Evolutionary conservation across 352 stramenopile genomes (phyloP).

Genomic region (Phytophthora crassamura): DNA sequence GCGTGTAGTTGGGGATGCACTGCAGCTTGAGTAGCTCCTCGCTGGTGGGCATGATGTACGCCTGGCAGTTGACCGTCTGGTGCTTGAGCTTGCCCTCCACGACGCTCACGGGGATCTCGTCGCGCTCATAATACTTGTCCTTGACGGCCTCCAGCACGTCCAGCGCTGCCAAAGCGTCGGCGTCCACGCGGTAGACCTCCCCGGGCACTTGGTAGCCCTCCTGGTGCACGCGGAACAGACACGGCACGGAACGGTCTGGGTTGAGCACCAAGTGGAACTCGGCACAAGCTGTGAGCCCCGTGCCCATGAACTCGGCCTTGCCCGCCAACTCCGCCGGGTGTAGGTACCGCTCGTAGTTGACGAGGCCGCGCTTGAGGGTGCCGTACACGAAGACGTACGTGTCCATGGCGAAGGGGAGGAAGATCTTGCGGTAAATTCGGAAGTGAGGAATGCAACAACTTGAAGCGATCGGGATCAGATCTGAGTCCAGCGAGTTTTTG

Average conservation of each 20-base stretch:
- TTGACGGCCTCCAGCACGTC: conserved; percentile 82
- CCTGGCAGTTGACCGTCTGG: conserved; percentile 49
- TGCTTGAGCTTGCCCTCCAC: conserved; percentile 49
- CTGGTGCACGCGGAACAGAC: conserved; percentile 50
- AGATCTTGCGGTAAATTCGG: conserved; percentile 17
- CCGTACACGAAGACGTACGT: conserved; percentile 80
- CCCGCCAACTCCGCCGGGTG: conserved; percentile 43
- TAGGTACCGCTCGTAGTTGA: conserved; percentile 81
- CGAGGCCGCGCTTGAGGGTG: conserved; percentile 74
- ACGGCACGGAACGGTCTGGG: conserved; percentile 63
- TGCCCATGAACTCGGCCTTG: conserved; percentile 63
- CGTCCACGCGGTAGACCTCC: conserved; percentile 72
- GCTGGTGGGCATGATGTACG: conserved; percentile 65
- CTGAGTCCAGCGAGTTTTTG: neutral
- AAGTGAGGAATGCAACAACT: conserved; percentile 5
- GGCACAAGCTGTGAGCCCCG: conserved; percentile 44
- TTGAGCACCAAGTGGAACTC: conserved; percentile 70
- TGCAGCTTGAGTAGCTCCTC: conserved; percentile 59
- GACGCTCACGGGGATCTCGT: conserved; percentile 64
- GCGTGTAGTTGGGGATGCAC: conserved; percentile 64
- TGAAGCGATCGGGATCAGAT: conserved; percentile 10
- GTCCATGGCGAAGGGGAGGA: conserved; percentile 29
- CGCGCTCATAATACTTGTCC: conserved; percentile 69
- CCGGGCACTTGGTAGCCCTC: conserved; percentile 58
- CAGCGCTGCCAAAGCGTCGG: conserved; percentile 54